A percentile compares a stretch with the other conserved stretches of the same genome.
Evolutionary conservation across 495 filamentous ascomycete species (phyloP).

Genomic region (Trichodelitschia bisporula): DNA sequence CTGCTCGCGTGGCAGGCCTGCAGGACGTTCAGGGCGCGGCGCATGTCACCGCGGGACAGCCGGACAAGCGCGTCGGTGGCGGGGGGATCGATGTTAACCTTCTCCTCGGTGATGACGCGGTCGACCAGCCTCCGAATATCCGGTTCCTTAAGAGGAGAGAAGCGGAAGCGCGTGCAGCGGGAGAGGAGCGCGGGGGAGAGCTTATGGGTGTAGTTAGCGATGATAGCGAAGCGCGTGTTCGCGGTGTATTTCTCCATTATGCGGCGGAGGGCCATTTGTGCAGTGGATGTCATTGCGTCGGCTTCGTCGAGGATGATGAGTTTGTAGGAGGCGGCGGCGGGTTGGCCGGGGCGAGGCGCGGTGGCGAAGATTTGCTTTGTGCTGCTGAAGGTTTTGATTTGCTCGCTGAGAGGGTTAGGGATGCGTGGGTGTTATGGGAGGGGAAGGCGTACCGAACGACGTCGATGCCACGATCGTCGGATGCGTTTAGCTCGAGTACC

Average conservation of each 20-base stretch:
- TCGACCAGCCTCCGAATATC: conserved; percentile 73
- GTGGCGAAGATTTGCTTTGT: conserved; percentile 44
- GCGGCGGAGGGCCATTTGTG: conserved; percentile 85
- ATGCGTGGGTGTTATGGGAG: background rate
- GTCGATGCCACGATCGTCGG: conserved; percentile 92
- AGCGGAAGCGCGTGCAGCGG: conserved; percentile 83
- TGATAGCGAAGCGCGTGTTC: conserved; percentile 94
- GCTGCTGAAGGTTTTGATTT: conserved; percentile 96
- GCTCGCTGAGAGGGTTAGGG: conserved; percentile 26
- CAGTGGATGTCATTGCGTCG: conserved; percentile 90
- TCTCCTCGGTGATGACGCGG: conserved; percentile 69
- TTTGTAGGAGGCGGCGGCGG: conserved; percentile 48
- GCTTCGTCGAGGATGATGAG: conserved; percentile 96
- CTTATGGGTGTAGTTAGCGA: conserved; percentile 98
- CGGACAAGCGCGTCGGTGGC: conserved; percentile 60
- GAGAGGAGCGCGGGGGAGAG: conserved; percentile 85
- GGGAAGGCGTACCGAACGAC: conserved; percentile 37
- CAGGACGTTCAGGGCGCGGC: conserved; percentile 78
- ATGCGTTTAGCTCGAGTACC: conserved; percentile 93
- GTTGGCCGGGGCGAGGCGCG: conserved; percentile 22
- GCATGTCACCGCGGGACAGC: conserved; percentile 89
- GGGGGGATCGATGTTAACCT: conserved; percentile 55
- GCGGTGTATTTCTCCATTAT: conserved; percentile 99
- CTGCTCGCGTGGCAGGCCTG: conserved; percentile 92
- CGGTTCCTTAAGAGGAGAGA: conserved; percentile 69